Evolutionary conservation across 2,329 filamentous ascomycete species (phyloP).

Genomic region (Phialemoniopsis sp.): DNA sequence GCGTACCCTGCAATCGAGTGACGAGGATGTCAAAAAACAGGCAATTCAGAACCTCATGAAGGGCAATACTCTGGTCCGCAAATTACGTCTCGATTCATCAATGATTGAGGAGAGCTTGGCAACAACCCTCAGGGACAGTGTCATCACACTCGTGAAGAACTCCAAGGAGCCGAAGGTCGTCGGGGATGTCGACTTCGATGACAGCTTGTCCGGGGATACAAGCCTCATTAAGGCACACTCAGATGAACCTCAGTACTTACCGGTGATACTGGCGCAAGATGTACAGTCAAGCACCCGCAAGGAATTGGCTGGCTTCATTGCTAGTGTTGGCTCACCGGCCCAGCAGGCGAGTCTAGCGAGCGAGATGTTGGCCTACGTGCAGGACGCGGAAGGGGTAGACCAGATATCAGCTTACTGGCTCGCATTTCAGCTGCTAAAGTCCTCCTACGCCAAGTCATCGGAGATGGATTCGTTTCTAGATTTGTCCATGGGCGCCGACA

Average conservation of each 20-base stretch:
- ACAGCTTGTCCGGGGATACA: not conserved
- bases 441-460: conserved; percentile 42
- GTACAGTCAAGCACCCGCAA: conserved; percentile 60
- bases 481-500: conserved; percentile 33
- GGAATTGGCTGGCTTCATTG: conserved; percentile 55
- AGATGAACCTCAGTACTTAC: conserved; percentile 39
- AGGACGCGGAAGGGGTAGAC: conserved; percentile 50
- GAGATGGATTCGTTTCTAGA: conserved; percentile 66
- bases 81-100: conserved; percentile 59
- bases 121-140: conserved; percentile 69
- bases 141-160: conserved; percentile 40
- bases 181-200: conserved; percentile 24
- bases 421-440: conserved; percentile 65
- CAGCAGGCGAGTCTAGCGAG: conserved; percentile 57
- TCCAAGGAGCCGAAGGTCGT: conserved; percentile 23
- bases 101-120: conserved; percentile 65
- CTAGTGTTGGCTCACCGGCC: conserved; percentile 50
- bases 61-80: conserved; percentile 62
- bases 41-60: conserved; percentile 74
- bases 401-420: conserved; percentile 78
- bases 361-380: conserved; percentile 61
- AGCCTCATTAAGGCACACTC: no score
- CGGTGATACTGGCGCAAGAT: conserved; percentile 59
- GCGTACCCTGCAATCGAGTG: conserved; percentile 76
- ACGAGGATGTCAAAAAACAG: conserved; percentile 71